Conservation (phyloP, 768 basidiomycete genomes). For the Pulveroboletus sp. region DNA sequence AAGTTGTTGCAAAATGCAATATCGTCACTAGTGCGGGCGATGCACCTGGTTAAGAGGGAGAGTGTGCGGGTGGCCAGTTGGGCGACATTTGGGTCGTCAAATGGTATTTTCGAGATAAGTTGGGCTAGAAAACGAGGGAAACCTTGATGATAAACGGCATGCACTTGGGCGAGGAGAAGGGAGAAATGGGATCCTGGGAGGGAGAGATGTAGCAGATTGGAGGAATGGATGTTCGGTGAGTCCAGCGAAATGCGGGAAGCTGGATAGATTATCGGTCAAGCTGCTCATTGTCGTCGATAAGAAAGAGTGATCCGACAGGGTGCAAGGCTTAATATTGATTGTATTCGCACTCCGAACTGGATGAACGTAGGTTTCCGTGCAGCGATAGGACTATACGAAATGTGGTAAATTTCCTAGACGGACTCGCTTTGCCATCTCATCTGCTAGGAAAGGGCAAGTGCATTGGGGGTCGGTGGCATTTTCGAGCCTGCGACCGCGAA, state of each 20-base stretch:
- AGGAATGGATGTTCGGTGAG: slow-evolving; percentile 63
- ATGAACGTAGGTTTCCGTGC: too few relatives aligned
- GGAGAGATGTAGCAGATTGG: slow-evolving; percentile 49
- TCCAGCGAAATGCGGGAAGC: slow-evolving; percentile 3
- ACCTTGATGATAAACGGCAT: slow-evolving; percentile 69
- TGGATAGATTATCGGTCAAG: slow-evolving; percentile 32
- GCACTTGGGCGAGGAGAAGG: slow-evolving; percentile 70
- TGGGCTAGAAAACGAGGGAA: slow-evolving; percentile 72
- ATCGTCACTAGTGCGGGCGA: slow-evolving; percentile 57
- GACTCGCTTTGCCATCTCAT: too few relatives aligned
- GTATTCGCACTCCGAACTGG: too few relatives aligned
- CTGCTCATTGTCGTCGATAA: too few relatives aligned
- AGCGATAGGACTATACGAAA: too few relatives aligned
- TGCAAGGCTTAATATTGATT: too few relatives aligned
- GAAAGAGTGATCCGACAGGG: too few relatives aligned
- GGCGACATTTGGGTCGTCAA: slow-evolving; percentile 13
- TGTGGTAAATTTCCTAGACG: too few relatives aligned
- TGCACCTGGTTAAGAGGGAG: slow-evolving; percentile 46
- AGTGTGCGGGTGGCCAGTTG: slow-evolving; percentile 35
- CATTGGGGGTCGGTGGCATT: too few relatives aligned
- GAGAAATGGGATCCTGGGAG: slow-evolving; percentile 48
- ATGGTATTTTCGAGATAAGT: slow-evolving; percentile 59
- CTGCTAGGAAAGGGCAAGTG: too few relatives aligned
- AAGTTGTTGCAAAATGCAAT: slow-evolving; percentile 60
- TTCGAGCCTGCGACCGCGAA: too few relatives aligned